phyloP scores from a whole-genome alignment of 768 basidiomycete species.

The Kwoniella botswanensis region DNA sequence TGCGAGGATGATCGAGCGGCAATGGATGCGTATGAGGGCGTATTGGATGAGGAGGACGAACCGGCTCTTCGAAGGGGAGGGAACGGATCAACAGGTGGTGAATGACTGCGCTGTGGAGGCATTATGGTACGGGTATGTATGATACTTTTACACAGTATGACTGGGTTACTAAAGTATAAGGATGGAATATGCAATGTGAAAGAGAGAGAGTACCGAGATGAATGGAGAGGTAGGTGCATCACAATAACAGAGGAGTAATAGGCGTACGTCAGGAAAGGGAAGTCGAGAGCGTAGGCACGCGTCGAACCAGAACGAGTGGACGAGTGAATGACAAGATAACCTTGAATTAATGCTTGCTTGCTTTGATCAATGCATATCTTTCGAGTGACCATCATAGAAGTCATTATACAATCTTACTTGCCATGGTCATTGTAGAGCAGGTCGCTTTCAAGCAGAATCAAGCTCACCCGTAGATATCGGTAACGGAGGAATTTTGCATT shows the following conservation, averaged over 20 bases:
- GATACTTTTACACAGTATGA: not conserved
- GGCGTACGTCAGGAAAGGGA: not conserved
- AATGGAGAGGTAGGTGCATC: not conserved
- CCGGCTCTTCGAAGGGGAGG: slow-evolving; percentile 27
- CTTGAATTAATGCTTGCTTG: too few species aligned
- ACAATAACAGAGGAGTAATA: not conserved
- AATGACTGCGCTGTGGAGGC: slow-evolving; percentile 18
- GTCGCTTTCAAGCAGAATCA: too few species aligned
- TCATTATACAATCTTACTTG: too few species aligned
- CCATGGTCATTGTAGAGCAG: too few species aligned
- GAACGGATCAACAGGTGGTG: slow-evolving; percentile 28
- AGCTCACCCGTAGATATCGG: too few species aligned
- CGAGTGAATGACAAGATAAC: too few species aligned
- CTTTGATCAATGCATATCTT: too few species aligned
- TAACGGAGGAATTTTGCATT: too few species aligned
- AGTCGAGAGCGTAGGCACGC: not conserved
- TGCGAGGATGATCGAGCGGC: slow-evolving; percentile 23
- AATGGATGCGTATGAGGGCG: slow-evolving; percentile 28
- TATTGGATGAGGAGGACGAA: slow-evolving; percentile 6
- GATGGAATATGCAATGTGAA: not conserved
- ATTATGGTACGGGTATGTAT: slow-evolving; percentile 8
- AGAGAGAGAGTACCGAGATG: not conserved
- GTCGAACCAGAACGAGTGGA: too few species aligned
- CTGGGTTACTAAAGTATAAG: not conserved
- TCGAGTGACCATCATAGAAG: too few species aligned